Base-by-base conservation (phyloP, 495 filamentous ascomycete species). In the Evernia prunastri region DNA sequence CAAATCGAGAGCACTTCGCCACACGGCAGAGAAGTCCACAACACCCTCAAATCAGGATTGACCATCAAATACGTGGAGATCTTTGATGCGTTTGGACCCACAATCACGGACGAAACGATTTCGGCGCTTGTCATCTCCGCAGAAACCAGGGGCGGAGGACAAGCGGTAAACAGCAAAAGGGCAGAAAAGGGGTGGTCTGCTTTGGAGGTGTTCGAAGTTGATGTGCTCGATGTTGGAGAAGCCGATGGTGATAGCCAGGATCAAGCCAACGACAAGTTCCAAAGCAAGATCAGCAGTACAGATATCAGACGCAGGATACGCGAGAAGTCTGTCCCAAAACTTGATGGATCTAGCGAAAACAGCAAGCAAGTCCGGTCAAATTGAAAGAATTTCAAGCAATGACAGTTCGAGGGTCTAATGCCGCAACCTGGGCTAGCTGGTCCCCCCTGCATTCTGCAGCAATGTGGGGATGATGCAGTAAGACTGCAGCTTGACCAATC, bases 221-320 rank as follows among this genome's bases (percentile, higher is more conserved):
- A 94, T 68, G 92, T 97, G 40, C 82, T 97, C 25, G 86, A 92
- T 73, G 80, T 86, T 13, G 80, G 81, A 15, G 87, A 88, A 47
- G 73, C 80, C 37, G 71, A 80, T 11, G 82, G 68, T 5, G 67
- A 59, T 10, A 70, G 71, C 23, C 29, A 58, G 20, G 63, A 63
- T 31, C 61, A 56, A 59, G 75, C 77, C 18, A 81, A 84, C 40
- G 80, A 82, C 56, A 59, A 51, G 57, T 96, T 93, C 71, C 83
- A 86, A 6, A 80, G 81, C 36, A 98, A 96, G 75, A 89, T 98
- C 69, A 96, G 92, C 79, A 97, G 94, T 74, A 91, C 89, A 1
- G 87, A 84, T 66, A 84, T 87, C 60, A 77, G 86, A 70, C 82
- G 80, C 56, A 79, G 76, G 43, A 63, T 73, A 53, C 72, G 67